Conservation (phyloP, 2,329 filamentous ascomycete genomes). For the Blastomyces gilchristii region DNA sequence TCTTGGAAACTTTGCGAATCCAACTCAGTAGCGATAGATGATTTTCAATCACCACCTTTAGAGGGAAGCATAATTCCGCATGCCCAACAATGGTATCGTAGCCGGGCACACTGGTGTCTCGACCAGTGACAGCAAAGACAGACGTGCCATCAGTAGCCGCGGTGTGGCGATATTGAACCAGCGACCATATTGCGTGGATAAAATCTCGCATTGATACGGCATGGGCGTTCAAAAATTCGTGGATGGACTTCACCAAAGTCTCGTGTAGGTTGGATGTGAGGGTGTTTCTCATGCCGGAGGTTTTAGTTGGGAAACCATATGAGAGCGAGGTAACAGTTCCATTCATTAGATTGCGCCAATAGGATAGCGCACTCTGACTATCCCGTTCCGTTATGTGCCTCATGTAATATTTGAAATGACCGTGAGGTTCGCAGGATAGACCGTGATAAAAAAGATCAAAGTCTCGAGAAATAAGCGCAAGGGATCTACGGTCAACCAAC, state of each 20-base stretch:
- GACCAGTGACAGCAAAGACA: not conserved
- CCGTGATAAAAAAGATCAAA: conserved; percentile 8
- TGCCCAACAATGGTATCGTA: not conserved
- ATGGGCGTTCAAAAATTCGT: not conserved
- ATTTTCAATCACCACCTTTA: conserved; percentile 2
- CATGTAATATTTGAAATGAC: conserved; percentile 1
- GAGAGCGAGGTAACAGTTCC: not conserved
- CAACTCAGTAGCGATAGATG: not conserved
- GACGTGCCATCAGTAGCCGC: not conserved
- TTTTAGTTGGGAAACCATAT: not conserved
- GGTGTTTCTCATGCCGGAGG: not conserved
- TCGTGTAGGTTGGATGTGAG: not conserved
- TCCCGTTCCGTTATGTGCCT: conserved; percentile 3
- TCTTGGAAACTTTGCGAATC: not conserved
- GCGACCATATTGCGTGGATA: not conserved
- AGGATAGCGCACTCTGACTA: not conserved
- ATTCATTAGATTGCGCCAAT: conserved; percentile 6
- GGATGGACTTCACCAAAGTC: not conserved
- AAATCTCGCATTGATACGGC: not conserved
- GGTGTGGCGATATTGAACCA: conserved; percentile 2
- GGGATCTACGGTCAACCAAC: conserved; percentile 5
- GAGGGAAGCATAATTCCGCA: not conserved
- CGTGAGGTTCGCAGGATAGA: conserved; percentile 5
- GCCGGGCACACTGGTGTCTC: not conserved
- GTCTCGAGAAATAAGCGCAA: conserved; percentile 3